Base-by-base conservation (phyloP, 2,329 filamentous ascomycete genomes). In the Fusarium sp. region DNA sequence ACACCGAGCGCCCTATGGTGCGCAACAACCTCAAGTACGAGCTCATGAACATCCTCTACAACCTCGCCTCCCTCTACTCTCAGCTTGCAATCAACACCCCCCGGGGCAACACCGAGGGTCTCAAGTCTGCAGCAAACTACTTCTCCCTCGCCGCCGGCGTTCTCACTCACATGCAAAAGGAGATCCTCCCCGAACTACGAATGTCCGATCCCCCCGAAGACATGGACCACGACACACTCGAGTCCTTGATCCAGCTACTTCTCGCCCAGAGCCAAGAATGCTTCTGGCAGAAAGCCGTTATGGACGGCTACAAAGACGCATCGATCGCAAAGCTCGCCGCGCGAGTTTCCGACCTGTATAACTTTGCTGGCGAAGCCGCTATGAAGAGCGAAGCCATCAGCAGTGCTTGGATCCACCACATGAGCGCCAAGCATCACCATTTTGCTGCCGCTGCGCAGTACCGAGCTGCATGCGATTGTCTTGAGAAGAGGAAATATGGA, bases 251-350 rank as follows among this genome's bases (percentile, higher is more conserved):
- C 72, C 89, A 95, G 77, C 85, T 99, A 29, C 89, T 97, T 78
- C 86, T 99, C 12, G 95, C 94, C 2, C 94, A 99, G 78, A 94
- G 92, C 28, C 96, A 99, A 77, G 96, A 99, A 81, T 98, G 94
- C 77, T 98, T 96, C 80, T 99, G 96, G 96, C 92, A 96, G 73
- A 98, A 97, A 78, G 95, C 96, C 2, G 94, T 97, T 61, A 94
- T 97, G 83, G 95, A 98, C 77, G 90, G 91, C 24, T 89, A 97
- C 81, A 98, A 97, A 78, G 96, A 99, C 77, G 92, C 90, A 3
- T 93, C 92, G 1, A 97, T 99, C 66, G 93, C 96, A 4, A 96
- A 97, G 77, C 85, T 99, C 20, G 94, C 96, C 7, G 93, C 93
- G 1, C 81, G 93, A 65, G 94, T 98, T 6, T 97, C 93, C 4